These are phyloP conservation scores for Coemansia biformis DNA, from an alignment of 192 early-diverging fungal species.

Conservation along the genomic window DNA sequence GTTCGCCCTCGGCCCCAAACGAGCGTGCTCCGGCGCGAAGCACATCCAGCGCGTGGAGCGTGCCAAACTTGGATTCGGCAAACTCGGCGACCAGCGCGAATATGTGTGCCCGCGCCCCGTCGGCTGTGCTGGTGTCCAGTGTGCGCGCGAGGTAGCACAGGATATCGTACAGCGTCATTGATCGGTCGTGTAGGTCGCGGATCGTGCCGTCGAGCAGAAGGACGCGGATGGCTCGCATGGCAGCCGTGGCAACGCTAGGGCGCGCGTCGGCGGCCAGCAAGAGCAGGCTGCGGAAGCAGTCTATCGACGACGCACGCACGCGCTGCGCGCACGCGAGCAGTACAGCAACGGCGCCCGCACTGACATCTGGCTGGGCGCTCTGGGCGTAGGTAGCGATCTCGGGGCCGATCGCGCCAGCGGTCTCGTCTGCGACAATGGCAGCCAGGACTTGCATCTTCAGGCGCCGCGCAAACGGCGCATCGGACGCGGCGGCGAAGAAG, in stretches of 20 bases:
- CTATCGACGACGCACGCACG: conserved; percentile 45
- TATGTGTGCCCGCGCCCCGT: conserved; percentile 72
- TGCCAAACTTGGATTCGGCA: conserved; percentile 53
- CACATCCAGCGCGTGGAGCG: conserved; percentile 68
- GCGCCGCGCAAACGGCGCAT: conserved; percentile 71
- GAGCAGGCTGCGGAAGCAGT: conserved; percentile 44
- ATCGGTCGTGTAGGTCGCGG: conserved; percentile 32
- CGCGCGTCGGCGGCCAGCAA: conserved; percentile 22
- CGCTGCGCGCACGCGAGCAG: conserved; percentile 37
- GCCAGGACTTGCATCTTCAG: conserved; percentile 83
- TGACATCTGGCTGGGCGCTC: conserved; percentile 21
- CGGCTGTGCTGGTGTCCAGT: conserved; percentile 16
- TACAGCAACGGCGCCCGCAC: conserved; percentile 24
- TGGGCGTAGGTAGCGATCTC: conserved; percentile 60
- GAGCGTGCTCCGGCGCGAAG: conserved; percentile 68
- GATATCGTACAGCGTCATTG: conserved; percentile 44
- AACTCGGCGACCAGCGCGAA: conserved; percentile 86
- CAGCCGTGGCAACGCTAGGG: conserved; percentile 11
- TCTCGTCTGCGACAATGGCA: conserved; percentile 59
- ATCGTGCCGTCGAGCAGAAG: conserved; percentile 38
- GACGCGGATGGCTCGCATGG: conserved; percentile 28
- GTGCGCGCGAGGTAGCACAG: conserved; percentile 25
- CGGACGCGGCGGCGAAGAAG: conserved; percentile 76
- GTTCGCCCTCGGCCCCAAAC: conserved; percentile 52
- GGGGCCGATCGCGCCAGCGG: conserved; percentile 61